Conservation (phyloP, 208 protist genomes). For the Leishmania turanica region DNA sequence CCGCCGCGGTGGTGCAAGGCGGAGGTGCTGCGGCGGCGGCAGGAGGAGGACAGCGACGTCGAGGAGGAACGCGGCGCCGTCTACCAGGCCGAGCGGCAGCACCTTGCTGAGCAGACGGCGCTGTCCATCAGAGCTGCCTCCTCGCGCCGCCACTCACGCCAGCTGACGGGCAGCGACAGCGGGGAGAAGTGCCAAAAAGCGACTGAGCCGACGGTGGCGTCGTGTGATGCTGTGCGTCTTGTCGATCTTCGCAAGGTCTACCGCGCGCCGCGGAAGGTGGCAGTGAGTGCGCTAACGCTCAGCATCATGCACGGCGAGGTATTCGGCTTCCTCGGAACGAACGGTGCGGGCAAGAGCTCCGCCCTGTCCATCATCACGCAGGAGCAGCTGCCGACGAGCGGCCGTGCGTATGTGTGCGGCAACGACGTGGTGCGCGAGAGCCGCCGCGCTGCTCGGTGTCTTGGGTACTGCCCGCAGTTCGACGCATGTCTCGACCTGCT, state of each 20-base stretch:
- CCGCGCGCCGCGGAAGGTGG: slow-evolving; percentile 37
- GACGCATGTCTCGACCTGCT: slow-evolving; percentile 93
- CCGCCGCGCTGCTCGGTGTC: slow-evolving; percentile 40
- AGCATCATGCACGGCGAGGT: slow-evolving; percentile 71
- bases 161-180: neutral
- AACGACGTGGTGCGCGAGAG: slow-evolving; percentile 53
- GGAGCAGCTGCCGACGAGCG: slow-evolving; percentile 67
- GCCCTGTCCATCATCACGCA: slow-evolving; percentile 82
- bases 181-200: neutral
- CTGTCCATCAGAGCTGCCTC: neutral
- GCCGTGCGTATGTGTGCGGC: slow-evolving; percentile 53
- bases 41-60: slow-evolving; percentile 57
- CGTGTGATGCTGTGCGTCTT: slow-evolving; percentile 38
- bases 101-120: slow-evolving; percentile 4
- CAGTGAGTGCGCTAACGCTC: slow-evolving; percentile 66
- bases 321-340: slow-evolving; percentile 87
- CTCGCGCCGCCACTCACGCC: neutral
- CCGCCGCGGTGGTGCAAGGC: slow-evolving; percentile 9
- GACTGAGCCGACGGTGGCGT: neutral
- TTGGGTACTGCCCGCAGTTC: slow-evolving; percentile 97
- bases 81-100: slow-evolving; percentile 27
- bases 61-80: slow-evolving; percentile 48
- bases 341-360: slow-evolving; percentile 90
- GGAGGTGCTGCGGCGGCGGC: slow-evolving; percentile 7
- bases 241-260: slow-evolving; percentile 46